Evolutionary conservation across 139 green algal species (phyloP), one percentile per base, ranked within the genome.

Genomic region (Chlamydomonas incerta): DNA sequence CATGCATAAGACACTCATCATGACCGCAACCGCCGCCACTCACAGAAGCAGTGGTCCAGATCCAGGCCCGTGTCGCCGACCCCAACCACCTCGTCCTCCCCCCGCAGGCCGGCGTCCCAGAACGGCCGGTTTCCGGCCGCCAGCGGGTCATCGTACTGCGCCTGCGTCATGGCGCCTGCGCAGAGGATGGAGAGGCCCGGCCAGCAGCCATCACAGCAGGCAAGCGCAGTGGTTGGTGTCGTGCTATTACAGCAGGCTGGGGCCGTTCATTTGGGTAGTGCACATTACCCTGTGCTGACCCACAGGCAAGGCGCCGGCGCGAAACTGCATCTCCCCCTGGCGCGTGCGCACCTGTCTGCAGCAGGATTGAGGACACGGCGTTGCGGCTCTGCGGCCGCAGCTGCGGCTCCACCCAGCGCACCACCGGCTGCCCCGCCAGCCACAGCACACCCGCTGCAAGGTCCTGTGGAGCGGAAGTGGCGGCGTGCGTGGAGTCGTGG

Each of bases 261-360:
- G n/a, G n/a, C n/a, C n/a, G n/a, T n/a, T n/a, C n/a, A n/a, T n/a
- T n/a, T n/a, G n/a, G n/a, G n/a, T n/a, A n/a, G n/a, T n/a, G n/a
- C n/a, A n/a, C n/a, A n/a, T n/a, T n/a, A n/a, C n/a, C n/a, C n/a
- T n/a, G n/a, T n/a, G n/a, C n/a, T n/a, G n/a, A n/a, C n/a, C n/a
- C n/a, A n/a, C n/a, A n/a, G n/a, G n/a, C n/a, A n/a, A n/a, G n/a
- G n/a, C n/a, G n/a, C n/a, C n/a, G n/a, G n/a, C n/a, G n/a, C n/a
- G n/a, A n/a, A n/a, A n/a, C n/a, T n/a, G n/a, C n/a, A n/a, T n/a
- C n/a, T n/a, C n/a, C n/a, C n/a, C n/a, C n/a, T n/a, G n/a, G n/a
- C n/a, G n/a, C n/a, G n/a, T n/a, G n/a, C n/a, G n/a, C 46, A 77
- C 71, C 71, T n/a, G 71, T 77, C 26, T 77, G 71, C 1, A 77